Conservation (phyloP, 1,139 yeast species). For the Candida albicans region DNA sequence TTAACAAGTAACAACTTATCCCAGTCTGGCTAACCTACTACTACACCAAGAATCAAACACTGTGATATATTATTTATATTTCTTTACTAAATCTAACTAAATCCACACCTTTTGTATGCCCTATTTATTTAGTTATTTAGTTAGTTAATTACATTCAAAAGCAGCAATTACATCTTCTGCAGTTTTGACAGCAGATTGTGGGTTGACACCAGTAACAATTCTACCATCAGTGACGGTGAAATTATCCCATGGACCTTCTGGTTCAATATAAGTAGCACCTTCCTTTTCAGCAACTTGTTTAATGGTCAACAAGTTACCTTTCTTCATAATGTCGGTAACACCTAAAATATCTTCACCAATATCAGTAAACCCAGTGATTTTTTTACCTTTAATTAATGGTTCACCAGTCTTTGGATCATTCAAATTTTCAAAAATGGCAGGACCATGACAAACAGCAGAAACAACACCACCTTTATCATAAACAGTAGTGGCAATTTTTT, state of each 20-base stretch:
- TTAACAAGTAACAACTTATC: too few species aligned
- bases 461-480: conserved; percentile 55
- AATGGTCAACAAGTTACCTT: conserved; percentile 33
- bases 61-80: too few species aligned
- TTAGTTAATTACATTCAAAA: conserved; percentile 1
- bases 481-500: conserved; percentile 43
- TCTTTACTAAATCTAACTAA: too few species aligned
- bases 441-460: conserved; percentile 69
- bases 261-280: conserved; percentile 48
- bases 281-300: conserved; percentile 32
- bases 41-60: too few species aligned
- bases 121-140: too few species aligned
- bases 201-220: conserved; percentile 62
- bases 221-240: conserved; percentile 53
- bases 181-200: conserved; percentile 55
- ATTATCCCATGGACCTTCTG: conserved; percentile 54
- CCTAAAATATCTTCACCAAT: conserved; percentile 48
- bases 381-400: conserved; percentile 50
- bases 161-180: conserved; percentile 28
- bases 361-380: conserved; percentile 61
- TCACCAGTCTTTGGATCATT: conserved; percentile 43
- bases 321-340: conserved; percentile 34
- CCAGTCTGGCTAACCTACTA: too few species aligned
- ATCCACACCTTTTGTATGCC: too few species aligned
- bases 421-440: conserved; percentile 51